A percentile compares a stretch with the other conserved stretches of the same genome.
These are phyloP conservation scores for Hibiscus syriacus DNA, from an alignment of 345 rosid species.

Conservation along the genomic window DNA sequence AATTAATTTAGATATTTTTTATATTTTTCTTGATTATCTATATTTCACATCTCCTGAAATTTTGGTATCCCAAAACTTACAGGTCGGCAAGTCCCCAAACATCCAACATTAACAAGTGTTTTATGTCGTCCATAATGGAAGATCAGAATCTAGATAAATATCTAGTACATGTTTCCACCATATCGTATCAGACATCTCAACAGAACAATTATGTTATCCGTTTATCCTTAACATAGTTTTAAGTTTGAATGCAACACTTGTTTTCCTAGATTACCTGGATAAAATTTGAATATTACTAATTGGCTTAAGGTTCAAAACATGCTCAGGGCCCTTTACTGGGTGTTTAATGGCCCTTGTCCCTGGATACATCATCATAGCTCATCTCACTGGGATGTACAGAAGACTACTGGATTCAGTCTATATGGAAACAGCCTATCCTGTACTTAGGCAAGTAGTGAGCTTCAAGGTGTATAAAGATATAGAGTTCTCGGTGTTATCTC, in stretches of 20 bases:
- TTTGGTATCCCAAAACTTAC: too few species aligned
- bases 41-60: too few species aligned
- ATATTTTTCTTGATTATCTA: too few species aligned
- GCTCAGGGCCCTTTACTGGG: slow-evolving; percentile 86
- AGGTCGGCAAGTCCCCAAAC: neutral
- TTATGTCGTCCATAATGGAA: neutral
- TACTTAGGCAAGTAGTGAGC: slow-evolving; percentile 65
- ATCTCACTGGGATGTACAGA: slow-evolving; percentile 75
- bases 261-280: neutral
- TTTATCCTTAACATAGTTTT: neutral
- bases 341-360: slow-evolving; percentile 83
- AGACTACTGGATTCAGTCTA: slow-evolving; percentile 58
- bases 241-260: neutral
- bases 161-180: neutral
- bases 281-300: slow-evolving; percentile 7
- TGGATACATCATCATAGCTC: slow-evolving; percentile 86
- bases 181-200: neutral
- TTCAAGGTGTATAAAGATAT: neutral
- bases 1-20: too few species aligned
- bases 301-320: slow-evolving; percentile 5
- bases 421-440: slow-evolving; percentile 95
- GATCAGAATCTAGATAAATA: neutral
- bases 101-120: neutral
- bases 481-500: neutral
- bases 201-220: neutral